Base-by-base conservation (phyloP, 345 rosid genomes). In the Brassica rapa region DNA sequence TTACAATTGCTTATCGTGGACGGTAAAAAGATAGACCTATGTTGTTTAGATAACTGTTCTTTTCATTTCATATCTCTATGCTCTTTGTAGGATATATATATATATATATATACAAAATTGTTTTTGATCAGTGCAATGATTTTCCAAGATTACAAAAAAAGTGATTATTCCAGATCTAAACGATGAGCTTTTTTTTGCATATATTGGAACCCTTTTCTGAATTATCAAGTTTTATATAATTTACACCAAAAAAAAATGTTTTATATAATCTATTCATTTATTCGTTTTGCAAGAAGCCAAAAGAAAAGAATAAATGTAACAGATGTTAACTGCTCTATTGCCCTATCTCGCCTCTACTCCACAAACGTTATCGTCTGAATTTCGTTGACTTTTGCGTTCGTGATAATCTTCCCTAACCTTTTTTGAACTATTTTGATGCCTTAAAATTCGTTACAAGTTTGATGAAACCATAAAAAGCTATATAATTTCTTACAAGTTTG, bases 361-460 rank as follows among this genome's bases (percentile, higher is more conserved):
- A 79, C 78, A 66, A 73, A 79, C 74, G 70, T 67, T 67, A 73
- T 73, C 55, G 62, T 79, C 63, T 79, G 69, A 53, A 32, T 78
- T 78, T 66, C 6, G 71, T 78, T 72, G 73, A 72, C 69, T 59
- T 72, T 77, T 66, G n/a, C 57, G 30, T 78, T 79, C 55, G 43
- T 9, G 62, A 46, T 33, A 10, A 72, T 78, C 63, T 66, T 46
- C 63, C 62, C 77, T 66, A 66, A 72, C 49, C 68, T 56, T 66
- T 33, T 35, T 35, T 35, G 10, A 35, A 35, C 41, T 35, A 35
- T 35, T 35, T 35, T 35, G 11, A 35, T 8, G 41, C 41, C 1
- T 35, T 35, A 35, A 35, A 35, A 2, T 1, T 35, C 8, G 41
- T 35, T 35, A 8, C 41, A 35, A 35, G 8, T 8, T 35, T 7